phyloP scores from a whole-genome alignment of 345 rosid species.

The Noccaea bulbosa region DNA sequence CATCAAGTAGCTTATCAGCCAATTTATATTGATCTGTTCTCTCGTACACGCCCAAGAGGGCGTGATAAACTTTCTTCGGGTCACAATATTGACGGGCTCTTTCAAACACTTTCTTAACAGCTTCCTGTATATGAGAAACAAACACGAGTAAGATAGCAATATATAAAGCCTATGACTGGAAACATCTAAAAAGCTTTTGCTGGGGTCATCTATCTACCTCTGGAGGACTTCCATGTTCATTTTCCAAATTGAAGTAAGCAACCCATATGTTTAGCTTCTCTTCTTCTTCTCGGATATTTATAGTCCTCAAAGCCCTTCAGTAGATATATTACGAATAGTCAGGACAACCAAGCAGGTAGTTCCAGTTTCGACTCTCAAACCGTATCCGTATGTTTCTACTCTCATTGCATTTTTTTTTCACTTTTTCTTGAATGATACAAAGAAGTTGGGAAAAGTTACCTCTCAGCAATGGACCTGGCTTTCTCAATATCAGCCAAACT shows the following conservation, averaged over 20 bases:
- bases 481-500: slow-evolving; percentile 80
- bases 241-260: slow-evolving; percentile 95
- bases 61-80: slow-evolving; percentile 75
- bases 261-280: slow-evolving; percentile 97
- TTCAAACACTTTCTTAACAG: slow-evolving; percentile 75
- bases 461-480: slow-evolving; percentile 90
- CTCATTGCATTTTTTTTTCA: neutral
- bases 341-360: slow-evolving; percentile 10
- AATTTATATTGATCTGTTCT: slow-evolving; percentile 77
- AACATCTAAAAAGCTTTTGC: slow-evolving; percentile 11
- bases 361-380: slow-evolving; percentile 1
- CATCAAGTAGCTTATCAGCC: slow-evolving; percentile 75
- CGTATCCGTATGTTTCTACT: slow-evolving; percentile 2
- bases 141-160: slow-evolving; percentile 9
- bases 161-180: slow-evolving; percentile 9
- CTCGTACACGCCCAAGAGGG: slow-evolving; percentile 83
- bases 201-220: slow-evolving; percentile 58
- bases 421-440: slow-evolving; percentile 10
- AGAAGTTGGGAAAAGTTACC: slow-evolving; percentile 51
- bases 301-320: slow-evolving; percentile 88
- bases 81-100: slow-evolving; percentile 92
- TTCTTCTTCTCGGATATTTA: slow-evolving; percentile 83
- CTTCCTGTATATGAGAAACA: slow-evolving; percentile 63
- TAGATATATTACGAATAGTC: slow-evolving; percentile 21
- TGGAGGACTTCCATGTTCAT: slow-evolving; percentile 88